Conservation (phyloP, 2,329 filamentous ascomycete species). For the Pochonia chlamydosporia region DNA sequence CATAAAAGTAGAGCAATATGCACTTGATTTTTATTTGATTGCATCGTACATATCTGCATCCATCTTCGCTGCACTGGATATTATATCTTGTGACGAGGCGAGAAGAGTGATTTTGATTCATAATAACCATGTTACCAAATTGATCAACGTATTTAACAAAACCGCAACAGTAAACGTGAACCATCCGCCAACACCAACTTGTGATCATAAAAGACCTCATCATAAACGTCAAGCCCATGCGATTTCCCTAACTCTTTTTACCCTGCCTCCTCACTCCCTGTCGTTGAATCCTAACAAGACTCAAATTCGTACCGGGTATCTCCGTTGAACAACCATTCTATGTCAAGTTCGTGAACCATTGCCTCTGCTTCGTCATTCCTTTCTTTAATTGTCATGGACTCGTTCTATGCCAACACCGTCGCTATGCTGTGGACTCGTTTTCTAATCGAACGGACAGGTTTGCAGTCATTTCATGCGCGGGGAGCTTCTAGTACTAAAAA, state of each 20-base stretch:
- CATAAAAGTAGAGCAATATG: background rate
- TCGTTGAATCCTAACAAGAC: background rate
- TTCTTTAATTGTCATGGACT: background rate
- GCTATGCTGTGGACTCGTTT: conserved; percentile 5
- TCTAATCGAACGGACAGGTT: background rate
- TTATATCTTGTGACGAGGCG: too few species aligned
- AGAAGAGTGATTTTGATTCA: too few species aligned
- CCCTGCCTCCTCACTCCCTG: background rate
- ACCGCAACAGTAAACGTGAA: background rate
- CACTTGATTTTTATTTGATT: background rate
- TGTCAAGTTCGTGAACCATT: conserved; percentile 1
- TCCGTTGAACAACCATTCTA: conserved; percentile 1
- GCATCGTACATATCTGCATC: background rate
- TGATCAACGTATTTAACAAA: background rate
- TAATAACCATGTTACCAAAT: background rate
- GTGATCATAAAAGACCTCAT: background rate
- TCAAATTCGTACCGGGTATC: background rate
- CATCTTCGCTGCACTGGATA: too few species aligned
- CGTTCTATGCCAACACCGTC: conserved; percentile 9
- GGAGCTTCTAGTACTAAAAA: background rate
- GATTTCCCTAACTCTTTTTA: background rate
- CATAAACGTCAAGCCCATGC: background rate
- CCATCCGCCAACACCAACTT: background rate
- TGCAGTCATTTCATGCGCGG: background rate
- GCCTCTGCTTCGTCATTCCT: background rate